Evolutionary conservation across 345 rosid species (phyloP), one percentile per base, ranked within the genome.

Genomic region (Dipteronia sinensis): DNA sequence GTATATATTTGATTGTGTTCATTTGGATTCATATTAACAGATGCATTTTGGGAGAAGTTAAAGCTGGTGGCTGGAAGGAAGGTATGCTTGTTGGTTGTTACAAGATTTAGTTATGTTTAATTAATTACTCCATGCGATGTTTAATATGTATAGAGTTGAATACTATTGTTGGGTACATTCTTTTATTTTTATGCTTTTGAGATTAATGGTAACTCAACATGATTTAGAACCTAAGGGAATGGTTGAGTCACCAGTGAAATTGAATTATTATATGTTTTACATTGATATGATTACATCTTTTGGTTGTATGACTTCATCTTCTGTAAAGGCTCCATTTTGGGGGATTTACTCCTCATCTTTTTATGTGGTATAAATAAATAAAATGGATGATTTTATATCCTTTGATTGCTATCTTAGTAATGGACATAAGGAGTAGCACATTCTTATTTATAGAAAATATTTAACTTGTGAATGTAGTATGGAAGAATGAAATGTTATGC

Each of bases 21-120:
- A 44, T 15, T 20, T 78, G 68, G 40, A 29, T 81, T 73, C 67
- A 9, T 77, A 83, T 74, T 46, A 77, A 75, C 86, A 92, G 99
- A 85, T 86, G 83, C 83, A 72, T 95, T 95, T 65, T 95, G 98
- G 99, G 86, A 86, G 83, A 93, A 93, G 84, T 89, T 95, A 31
- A 91, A 82, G 85, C 40, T 71, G 55, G 87, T 85, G 73, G 94
- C 91, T 65, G 87, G 82, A 64, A 84, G 74, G 77, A 93, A 92
- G 99, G 99, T 93, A 87, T 71, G 61, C 47, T 72, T 65, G 31
- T 68, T 67, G 55, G 40, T 49, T 22, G 15, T 25, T 6, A 29
- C 51, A 25, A 47, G 6, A 17, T 13, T 8, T 73, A n/a, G 5
- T 25, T 49, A 2, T 56, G 31, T n/a, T n/a, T 0, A 46, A 46